Base-by-base conservation (phyloP, 371 early-diverging fungal species). In the Coemansia sp. region DNA sequence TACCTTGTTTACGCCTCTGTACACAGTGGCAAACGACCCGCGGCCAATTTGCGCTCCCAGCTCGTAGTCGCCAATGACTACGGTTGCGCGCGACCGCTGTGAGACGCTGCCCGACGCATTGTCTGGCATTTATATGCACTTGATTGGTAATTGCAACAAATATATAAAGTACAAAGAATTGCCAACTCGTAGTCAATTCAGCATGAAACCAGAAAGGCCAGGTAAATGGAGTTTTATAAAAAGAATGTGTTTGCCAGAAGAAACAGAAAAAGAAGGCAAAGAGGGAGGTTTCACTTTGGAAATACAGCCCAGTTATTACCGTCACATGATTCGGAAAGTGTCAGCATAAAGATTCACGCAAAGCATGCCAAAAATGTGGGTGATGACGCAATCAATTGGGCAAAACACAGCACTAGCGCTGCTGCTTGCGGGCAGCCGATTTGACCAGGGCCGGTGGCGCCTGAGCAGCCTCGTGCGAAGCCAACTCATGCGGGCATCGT, bases 11-110 rank as follows among this genome's bases (percentile, higher is more conserved):
- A 83, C 75, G 48, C 91, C 97, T 73, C 89, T 86, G 80, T 90
- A 96, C 4, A 97, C 97, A 1, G 90, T 95, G 28, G 97, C 97
- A 83, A 97, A 97, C 1, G 95, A 95, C 28, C 97, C 97, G 49
- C 91, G 88, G 49, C 97, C 97, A 63, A 97, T 94, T 44, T 82
- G 68, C 15, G 62, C 61, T 52, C 78, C 82, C 19, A 81, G 65
- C 61, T 81, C 78, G 36, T 80, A 80, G 79, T 81, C 82, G 59
- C 82, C 82, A 24, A 81, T 81, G 48, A 66, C 72, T 49, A 70
- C 82, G 12, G 78, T 73, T 32, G 82, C 78, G 24, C 81, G 77
- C 57, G 67, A 62, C n/a, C 69, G 77, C 48, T 61, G 77, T 17
- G 76, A 57, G 32, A 53, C 41, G 60, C 59, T 44, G 51, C 32